Base-by-base conservation (phyloP, 106 monocot species). In the Xerophyta viscosa region DNA sequence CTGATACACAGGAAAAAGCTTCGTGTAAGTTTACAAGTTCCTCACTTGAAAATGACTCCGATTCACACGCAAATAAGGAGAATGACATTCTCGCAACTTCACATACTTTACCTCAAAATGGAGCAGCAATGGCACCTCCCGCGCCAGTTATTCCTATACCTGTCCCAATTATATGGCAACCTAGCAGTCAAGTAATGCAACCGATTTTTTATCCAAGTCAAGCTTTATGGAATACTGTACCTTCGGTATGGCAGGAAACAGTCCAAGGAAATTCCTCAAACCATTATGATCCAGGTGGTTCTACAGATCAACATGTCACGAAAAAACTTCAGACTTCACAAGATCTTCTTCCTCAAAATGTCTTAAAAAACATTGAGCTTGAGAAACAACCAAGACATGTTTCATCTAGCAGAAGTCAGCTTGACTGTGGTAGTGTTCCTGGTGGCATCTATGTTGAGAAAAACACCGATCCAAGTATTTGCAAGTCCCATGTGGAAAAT, bases 81-180 rank as follows among this genome's bases (percentile, higher is more conserved):
- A 46, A 57, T 29, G 24, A 27, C n/a, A 47, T 48, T 3, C 46
- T 36, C 24, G 6, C 23, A 29, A 14, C 18, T 49, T n/a, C 33
- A 14, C 31, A 25, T 29, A 6, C 15, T 28, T 14, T 59, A 26
- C 48, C 2, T 48, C 62, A 48, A 44, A 59, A 66, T 43, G 61
- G 46, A 23, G 44, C 9, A 15, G 42, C 52, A 66, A 47, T 71
- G 60, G 63, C 48, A 11, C 64, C 49, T 53, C 78, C 75, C 0
- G 31, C 76, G 36, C 46, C 50, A 61, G 59, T 61, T 52, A 52
- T 79, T 19, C 79, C 71, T 21, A 20, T 68, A 20, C 72, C 63
- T 1, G 36, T 63, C 33, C 71, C 83, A 48, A 29, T 50, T 4
- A 50, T 26, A 13, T 50, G 50, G 50, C 24, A 50, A 13, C 13